phyloP scores from a whole-genome alignment of 495 filamentous ascomycete genomes.

The Aspergillus nidulans region DNA sequence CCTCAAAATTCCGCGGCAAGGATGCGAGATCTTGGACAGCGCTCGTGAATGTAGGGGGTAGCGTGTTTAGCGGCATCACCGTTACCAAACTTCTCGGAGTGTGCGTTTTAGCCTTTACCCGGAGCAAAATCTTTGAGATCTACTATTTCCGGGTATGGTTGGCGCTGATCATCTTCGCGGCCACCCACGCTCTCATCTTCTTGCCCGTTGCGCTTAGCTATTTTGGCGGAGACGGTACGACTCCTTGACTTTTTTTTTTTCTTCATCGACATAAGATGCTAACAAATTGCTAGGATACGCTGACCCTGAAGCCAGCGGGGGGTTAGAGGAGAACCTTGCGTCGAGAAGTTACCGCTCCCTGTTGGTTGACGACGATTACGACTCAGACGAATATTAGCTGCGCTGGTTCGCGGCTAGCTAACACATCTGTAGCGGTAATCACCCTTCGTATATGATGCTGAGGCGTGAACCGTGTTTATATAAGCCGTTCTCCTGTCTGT shows the following conservation, averaged over 20 bases:
- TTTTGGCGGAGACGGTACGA: slow-evolving; percentile 75
- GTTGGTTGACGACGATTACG: slow-evolving; percentile 47
- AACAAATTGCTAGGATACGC: slow-evolving; percentile 57
- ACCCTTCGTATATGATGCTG: not conserved
- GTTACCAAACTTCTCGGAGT: slow-evolving; percentile 93
- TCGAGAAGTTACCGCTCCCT: slow-evolving; percentile 47
- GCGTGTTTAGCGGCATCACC: slow-evolving; percentile 93
- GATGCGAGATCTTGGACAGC: slow-evolving; percentile 89
- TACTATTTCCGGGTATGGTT: slow-evolving; percentile 98
- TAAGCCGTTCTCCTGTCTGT: not conserved
- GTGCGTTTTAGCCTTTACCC: slow-evolving; percentile 85
- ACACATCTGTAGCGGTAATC: not conserved
- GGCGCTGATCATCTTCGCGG: slow-evolving; percentile 83
- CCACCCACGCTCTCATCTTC: slow-evolving; percentile 83
- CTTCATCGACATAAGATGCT: not conserved
- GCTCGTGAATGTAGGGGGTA: slow-evolving; percentile 86
- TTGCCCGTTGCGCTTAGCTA: slow-evolving; percentile 86
- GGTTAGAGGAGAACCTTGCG: slow-evolving; percentile 78
- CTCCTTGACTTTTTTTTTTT: too few relatives aligned
- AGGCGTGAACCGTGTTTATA: not conserved
- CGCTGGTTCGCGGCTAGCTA: not conserved
- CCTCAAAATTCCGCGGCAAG: slow-evolving; percentile 60
- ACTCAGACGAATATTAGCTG: slow-evolving; percentile 48
- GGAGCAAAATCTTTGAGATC: slow-evolving; percentile 98
- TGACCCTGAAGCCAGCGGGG: slow-evolving; percentile 77